Base-by-base conservation (phyloP, 805 yeast genomes). In the Candida hungchunana region DNA sequence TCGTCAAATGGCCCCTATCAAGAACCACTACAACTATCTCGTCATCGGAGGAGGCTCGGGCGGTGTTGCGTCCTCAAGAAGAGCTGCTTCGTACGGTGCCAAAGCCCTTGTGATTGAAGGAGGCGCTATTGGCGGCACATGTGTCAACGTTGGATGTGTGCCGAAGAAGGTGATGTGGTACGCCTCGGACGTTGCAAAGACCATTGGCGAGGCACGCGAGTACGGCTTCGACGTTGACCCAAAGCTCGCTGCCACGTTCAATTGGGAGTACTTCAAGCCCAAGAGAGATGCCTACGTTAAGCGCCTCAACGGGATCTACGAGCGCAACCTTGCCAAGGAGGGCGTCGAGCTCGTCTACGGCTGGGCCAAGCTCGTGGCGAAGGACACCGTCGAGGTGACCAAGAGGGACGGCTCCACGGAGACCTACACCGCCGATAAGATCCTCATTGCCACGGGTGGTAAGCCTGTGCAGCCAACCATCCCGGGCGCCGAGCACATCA, bases 21-120 rank as follows among this genome's bases (percentile, higher is more conserved):
- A 36, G 37, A 40, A 51, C 38, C 90, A 86, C 59, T 93, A 79
- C 70, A 88, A 93, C 55, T 90, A 85, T 59, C 67, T 93, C 34
- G 98, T 93, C 40, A 93, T 93, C 48, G 99, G 99, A 34, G 99
- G 98, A 40, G 99, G 99, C 11, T 87, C 96, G 24, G 99, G 97
- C 31, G 99, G 99, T 49, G 97, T 93, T 29, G 96, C 98, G n/a
- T 80, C 94, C 15, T 94, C 97, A 12, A 79, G 99, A 62, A 78
- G 97, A 53, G 97, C 98, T 10, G 96, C 97, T 24, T 73, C 77
- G 21, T 77, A 89, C 51, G 98, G 98, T 18, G 95, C 94, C 18
- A 86, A 87, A 49, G 81, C 93, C 2, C 67, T 89, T 35, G 56
- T 93, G 15, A 71, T 93, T 36, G 98, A 93, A 62, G 77, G 85